Conservation (phyloP, 257 asterid genomes). For the Ballota nigra region DNA sequence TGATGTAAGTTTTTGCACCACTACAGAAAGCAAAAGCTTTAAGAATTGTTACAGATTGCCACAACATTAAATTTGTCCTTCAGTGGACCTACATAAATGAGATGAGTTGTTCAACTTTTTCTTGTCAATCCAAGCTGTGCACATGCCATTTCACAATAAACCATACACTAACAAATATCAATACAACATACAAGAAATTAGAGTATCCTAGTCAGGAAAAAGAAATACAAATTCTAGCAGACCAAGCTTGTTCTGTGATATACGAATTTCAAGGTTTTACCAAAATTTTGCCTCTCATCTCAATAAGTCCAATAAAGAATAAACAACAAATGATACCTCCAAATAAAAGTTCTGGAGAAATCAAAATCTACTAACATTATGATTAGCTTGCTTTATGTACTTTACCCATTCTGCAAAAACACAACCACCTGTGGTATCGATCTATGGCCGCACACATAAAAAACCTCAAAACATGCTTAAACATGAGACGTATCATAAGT, state of each 20-base stretch:
- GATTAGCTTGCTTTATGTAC: background rate
- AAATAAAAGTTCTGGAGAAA: constrained; percentile 6
- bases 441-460: background rate
- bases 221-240: background rate
- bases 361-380: background rate
- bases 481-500: background rate
- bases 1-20: background rate
- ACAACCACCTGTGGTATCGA: background rate
- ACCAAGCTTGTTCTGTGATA: background rate
- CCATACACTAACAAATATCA: background rate
- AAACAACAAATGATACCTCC: background rate
- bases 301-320: background rate
- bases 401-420: background rate
- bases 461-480: background rate
- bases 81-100: background rate
- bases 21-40: background rate
- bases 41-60: background rate
- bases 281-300: background rate
- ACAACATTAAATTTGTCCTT: background rate
- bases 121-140: background rate
- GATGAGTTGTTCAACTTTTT: background rate
- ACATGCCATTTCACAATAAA: background rate
- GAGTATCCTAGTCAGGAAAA: background rate
- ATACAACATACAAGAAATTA: background rate
- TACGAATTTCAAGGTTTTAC: background rate